These are phyloP conservation scores for Cyberlindnera mycetangii DNA, from an alignment of 805 yeast species.

Conservation along the genomic window DNA sequence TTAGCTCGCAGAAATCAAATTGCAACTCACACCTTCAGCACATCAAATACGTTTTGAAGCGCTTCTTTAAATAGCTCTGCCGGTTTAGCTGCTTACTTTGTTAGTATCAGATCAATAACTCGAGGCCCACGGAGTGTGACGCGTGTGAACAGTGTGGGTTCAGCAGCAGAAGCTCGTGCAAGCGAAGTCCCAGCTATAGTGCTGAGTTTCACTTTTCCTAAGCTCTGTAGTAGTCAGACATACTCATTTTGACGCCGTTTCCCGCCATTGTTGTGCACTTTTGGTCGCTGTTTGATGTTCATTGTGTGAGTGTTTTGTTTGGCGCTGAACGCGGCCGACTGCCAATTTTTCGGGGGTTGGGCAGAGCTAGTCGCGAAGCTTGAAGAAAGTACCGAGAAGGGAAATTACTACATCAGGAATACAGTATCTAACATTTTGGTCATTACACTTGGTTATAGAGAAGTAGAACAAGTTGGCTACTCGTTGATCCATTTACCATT, in stretches of 20 bases:
- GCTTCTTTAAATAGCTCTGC: slow-evolving; percentile 9
- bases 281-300: neutral
- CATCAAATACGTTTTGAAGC: slow-evolving; percentile 7
- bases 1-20: neutral
- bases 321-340: neutral
- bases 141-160: neutral
- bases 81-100: slow-evolving; percentile 7
- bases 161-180: neutral
- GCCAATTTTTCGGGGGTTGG: neutral
- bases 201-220: neutral
- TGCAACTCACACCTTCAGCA: slow-evolving; percentile 4
- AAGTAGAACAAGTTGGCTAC: too few species aligned
- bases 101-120: slow-evolving; percentile 8
- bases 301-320: slow-evolving; percentile 2
- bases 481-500: slow-evolving; percentile 63
- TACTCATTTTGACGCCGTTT: slow-evolving; percentile 11
- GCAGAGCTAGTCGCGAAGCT: slow-evolving; percentile 1
- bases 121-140: neutral
- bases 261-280: slow-evolving; percentile 4
- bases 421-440: neutral
- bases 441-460: neutral
- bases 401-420: neutral
- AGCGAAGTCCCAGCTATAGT: neutral
- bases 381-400: neutral
- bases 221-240: neutral